Evolutionary conservation across 2,329 filamentous ascomycete species (phyloP), one percentile per base, ranked within the genome.

Genomic region (Pseudonectria foliicola): DNA sequence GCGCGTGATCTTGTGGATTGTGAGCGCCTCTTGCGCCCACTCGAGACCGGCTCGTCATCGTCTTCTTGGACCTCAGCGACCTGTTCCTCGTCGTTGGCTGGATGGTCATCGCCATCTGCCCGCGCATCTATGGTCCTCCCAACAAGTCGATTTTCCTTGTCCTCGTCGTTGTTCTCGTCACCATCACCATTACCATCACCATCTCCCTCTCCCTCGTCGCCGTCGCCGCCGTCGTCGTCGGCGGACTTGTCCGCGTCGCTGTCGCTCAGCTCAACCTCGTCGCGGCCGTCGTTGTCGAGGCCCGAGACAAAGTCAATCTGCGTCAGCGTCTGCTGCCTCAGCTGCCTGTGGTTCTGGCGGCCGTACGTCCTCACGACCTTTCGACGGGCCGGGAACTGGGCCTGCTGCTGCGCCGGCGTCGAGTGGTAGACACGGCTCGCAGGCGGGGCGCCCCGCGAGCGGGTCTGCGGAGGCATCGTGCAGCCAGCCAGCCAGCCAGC

Each of bases 321-420:
- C 5, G 64, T 68, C 14, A 68, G 43, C 2, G 64, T 68, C 48
- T 64, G 60, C 47, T 68, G 64, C 38, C 53, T 55, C 29, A 63
- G 35, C 4, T 45, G 37, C 37, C 40, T 44, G 10, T 37, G 39
- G 25, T 46, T 50, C 31, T 51, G 45, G 13, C 54, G 52, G 10
- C 54, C 55, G 33, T 62, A 62, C n/a, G 58, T 61, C 15, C 55
- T 58, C 10, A 64, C 45, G 11, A 46, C 48, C 25, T 45, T 61
- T 31, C 51, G 54, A 14, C 61, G 54, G 10, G 55, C 36, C 0
- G 63, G 59, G 34, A 68, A 67, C 27, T 59, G 60, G 14, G 50
- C 48, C 42, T 68, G 64, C 39, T 62, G 59, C 14, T 60, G 54
- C 12, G 51, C 34, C 4, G 61, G 61, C 13, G 54, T 55, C 16